Base-by-base conservation (phyloP, 2,329 filamentous ascomycete species). In the Neonectria magnoliae region DNA sequence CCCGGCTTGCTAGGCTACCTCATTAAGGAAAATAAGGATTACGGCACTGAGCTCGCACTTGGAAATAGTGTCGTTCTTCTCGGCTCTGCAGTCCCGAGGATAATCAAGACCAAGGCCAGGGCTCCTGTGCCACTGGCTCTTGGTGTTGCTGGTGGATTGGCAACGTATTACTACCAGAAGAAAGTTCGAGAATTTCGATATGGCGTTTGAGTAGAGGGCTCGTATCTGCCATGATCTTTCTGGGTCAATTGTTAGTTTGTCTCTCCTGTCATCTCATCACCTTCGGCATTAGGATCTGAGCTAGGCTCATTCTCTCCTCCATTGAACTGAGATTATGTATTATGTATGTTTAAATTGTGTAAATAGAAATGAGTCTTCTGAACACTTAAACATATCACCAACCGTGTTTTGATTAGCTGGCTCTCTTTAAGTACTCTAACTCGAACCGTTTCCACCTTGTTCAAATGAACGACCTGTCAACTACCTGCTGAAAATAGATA, bases 161-260 rank as follows among this genome's bases (percentile, higher is more conserved):
- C 80, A 1, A 80, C 79, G 0, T 81, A 67, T 38, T 81, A 81
- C 66, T 81, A 81, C 65, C 77, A 80, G 68, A 80, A 80, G 70
- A 81, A 81, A 70, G 76, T 76, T 57, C 75, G 77, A 29, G 80
- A 81, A 62, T 81, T 81, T 63, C 71, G 72, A 16, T 81, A 60
- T 9, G 62, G 62, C n/a, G 62, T 65, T 2, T 81, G n/a, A 42
- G 38, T 5, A 4, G 10, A 20, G 18, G 6, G 9, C n/a, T 20
- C 36, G 4, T 10, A 10, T 42, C 38, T 42, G 16, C 38, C n/a
- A n/a, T 42, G 3, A 18, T 18, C 38, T 9, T 41, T 18, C 38
- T 18, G 16, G 7, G 2, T 18, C 38, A 18, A 14, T 16, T 18
- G 16, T n/a, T 11, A n/a, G 3, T 42, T 18, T 20, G 38, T 8